Percentiles rank a stretch among this genome's conserved stretches.
Conservation (phyloP, 1,284 basidiomycete genomes). For the Xerocomus amazonicus region DNA sequence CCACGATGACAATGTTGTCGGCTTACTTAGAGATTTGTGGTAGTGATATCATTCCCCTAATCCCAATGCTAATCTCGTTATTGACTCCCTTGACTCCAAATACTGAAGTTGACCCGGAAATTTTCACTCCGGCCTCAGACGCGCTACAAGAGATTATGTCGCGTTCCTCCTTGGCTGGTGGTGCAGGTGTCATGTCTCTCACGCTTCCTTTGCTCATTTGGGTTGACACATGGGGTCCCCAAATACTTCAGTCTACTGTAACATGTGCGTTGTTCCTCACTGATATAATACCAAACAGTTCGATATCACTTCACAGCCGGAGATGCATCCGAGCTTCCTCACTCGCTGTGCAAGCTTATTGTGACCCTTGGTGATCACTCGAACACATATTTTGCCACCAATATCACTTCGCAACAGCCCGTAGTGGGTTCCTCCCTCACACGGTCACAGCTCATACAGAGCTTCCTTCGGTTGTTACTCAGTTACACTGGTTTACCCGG, state of each 20-base stretch:
- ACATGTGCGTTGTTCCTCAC: constrained; percentile 31
- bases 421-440: constrained; percentile 27
- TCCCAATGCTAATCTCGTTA: constrained; percentile 59
- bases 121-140: constrained; percentile 65
- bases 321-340: constrained; percentile 53
- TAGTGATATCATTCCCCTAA: constrained; percentile 60
- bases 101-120: constrained; percentile 41
- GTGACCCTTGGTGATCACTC: constrained; percentile 83
- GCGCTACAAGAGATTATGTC: constrained; percentile 75
- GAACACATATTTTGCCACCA: constrained; percentile 69
- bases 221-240: constrained; percentile 54
- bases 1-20: background rate
- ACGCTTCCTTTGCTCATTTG: constrained; percentile 82
- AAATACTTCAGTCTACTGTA: constrained; percentile 49
- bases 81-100: constrained; percentile 43
- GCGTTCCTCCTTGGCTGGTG: constrained; percentile 67
- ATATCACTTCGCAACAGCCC: constrained; percentile 49
- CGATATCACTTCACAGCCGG: constrained; percentile 28
- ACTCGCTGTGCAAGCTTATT: constrained; percentile 75
- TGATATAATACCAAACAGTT: background rate
- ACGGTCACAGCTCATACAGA: constrained; percentile 58
- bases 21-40: background rate
- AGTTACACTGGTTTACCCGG: constrained; percentile 74
- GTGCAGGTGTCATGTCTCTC: constrained; percentile 66
- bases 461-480: constrained; percentile 68